These are phyloP conservation scores for Lithohypha guttulata DNA, from an alignment of 2,329 filamentous ascomycete genomes.

Conservation along the genomic window DNA sequence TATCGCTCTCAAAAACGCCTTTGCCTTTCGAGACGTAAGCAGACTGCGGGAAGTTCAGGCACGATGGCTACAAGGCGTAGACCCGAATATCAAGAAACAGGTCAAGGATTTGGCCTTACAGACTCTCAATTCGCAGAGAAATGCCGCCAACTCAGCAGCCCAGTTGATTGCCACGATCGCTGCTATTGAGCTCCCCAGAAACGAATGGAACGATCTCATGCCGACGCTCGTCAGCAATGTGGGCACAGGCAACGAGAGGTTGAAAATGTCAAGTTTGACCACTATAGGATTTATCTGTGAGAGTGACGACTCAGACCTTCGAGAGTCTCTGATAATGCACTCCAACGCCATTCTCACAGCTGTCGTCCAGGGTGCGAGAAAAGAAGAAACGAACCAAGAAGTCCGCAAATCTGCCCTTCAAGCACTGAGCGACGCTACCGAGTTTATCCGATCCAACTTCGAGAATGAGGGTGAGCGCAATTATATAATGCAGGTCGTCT, in stretches of 20 bases:
- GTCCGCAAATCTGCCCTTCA: constrained; percentile 88
- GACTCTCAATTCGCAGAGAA: constrained; percentile 70
- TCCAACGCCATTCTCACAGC: constrained; percentile 97
- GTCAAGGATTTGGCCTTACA: constrained; percentile 87
- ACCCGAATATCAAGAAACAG: constrained; percentile 67
- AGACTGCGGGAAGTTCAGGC: constrained; percentile 82
- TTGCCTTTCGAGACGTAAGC: constrained; percentile 80
- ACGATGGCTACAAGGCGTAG: constrained; percentile 82
- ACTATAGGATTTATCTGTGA: constrained; percentile 99
- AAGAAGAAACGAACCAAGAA: constrained; percentile 85
- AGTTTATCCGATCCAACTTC: constrained; percentile 97
- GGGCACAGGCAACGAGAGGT: constrained; percentile 69
- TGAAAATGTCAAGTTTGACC: constrained; percentile 89
- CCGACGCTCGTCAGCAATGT: constrained; percentile 81
- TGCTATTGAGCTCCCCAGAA: constrained; percentile 81
- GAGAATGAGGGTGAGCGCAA: constrained; percentile 98
- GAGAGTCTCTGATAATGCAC: constrained; percentile 68
- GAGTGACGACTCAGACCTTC: constrained; percentile 77
- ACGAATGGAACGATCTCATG: constrained; percentile 92
- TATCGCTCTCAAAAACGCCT: constrained; percentile 95
- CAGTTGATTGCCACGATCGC: constrained; percentile 95
- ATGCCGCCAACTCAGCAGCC: constrained; percentile 79
- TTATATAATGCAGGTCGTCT: constrained; percentile 99
- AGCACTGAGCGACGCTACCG: constrained; percentile 87
- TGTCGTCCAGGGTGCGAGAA: constrained; percentile 91